Conservation (phyloP, 306 rosid genomes). For the Sechiopsis laciniata region DNA sequence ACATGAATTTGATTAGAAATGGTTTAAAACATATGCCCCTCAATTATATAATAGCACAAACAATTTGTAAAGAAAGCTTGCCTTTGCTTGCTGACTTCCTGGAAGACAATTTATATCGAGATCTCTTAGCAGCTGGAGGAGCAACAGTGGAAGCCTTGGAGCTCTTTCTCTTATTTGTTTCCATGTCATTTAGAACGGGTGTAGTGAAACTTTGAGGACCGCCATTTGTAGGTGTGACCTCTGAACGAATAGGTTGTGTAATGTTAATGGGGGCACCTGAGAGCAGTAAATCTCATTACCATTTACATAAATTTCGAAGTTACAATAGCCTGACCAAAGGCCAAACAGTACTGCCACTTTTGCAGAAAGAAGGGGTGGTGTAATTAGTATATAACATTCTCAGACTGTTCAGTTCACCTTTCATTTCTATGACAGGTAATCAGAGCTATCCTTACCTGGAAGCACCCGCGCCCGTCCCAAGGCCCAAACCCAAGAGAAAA, state of each 20-base stretch:
- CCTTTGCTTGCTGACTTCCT: conserved; percentile 36
- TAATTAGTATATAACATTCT: not conserved
- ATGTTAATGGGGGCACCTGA: conserved; percentile 34
- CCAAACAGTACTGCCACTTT: not conserved
- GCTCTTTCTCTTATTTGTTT: conserved; percentile 49
- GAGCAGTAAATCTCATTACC: not conserved
- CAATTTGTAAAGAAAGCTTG: conserved; percentile 15
- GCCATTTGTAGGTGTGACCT: conserved; percentile 36
- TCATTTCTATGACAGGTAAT: no score
- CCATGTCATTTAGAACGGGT: conserved; percentile 26
- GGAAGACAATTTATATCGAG: conserved; percentile 33
- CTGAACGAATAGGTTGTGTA: conserved; percentile 27
- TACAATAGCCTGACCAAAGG: not conserved
- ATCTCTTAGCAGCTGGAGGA: conserved; percentile 49
- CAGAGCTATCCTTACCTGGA: no score
- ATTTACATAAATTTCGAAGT: not conserved
- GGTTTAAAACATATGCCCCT: not conserved
- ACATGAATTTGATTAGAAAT: not conserved
- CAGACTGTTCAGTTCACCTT: not conserved
- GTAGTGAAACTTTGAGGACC: conserved; percentile 38
- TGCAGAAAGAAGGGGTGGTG: no score
- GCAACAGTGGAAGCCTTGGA: conserved; percentile 21
- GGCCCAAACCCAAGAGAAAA: no score
- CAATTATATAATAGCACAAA: not conserved
- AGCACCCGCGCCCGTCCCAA: no score